Conservation (phyloP, 1,284 basidiomycete genomes). For the Apiotrichum akiyoshidainum region DNA sequence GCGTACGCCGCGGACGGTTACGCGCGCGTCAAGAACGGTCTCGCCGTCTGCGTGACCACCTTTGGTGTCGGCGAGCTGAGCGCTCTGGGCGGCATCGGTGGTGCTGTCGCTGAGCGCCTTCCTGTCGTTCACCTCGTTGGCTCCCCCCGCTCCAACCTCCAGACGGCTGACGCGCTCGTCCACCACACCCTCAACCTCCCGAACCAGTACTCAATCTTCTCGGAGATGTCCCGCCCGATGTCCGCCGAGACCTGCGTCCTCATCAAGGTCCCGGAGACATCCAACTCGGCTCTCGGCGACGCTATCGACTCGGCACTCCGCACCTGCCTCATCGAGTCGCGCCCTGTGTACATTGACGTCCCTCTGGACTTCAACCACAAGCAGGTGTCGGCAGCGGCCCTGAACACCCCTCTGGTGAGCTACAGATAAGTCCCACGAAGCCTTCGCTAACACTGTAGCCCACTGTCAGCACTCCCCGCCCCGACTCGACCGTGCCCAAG, state of each 20-base stretch:
- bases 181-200: conserved; percentile 21
- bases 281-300: conserved; percentile 55
- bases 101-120: conserved; percentile 70
- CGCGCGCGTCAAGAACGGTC: conserved; percentile 72
- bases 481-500: neutral
- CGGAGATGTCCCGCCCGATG: conserved; percentile 70
- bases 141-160: conserved; percentile 75
- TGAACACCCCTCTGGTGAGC: conserved; percentile 10
- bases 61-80: conserved; percentile 89
- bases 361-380: conserved; percentile 78
- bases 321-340: conserved; percentile 64
- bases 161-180: conserved; percentile 66
- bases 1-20: conserved; percentile 94
- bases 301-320: conserved; percentile 75
- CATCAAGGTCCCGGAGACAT: conserved; percentile 51
- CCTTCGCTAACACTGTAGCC: neutral
- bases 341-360: conserved; percentile 82
- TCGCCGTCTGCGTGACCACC: conserved; percentile 69
- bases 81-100: conserved; percentile 52
- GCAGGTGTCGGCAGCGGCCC: conserved; percentile 53
- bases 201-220: conserved; percentile 46
- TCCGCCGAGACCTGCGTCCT: conserved; percentile 66
- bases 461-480: conserved; percentile 9
- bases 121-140: conserved; percentile 90
- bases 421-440: neutral